These are phyloP conservation scores for Tausonia pullulans DNA, from an alignment of 1,284 basidiomycete species.

Conservation along the genomic window DNA sequence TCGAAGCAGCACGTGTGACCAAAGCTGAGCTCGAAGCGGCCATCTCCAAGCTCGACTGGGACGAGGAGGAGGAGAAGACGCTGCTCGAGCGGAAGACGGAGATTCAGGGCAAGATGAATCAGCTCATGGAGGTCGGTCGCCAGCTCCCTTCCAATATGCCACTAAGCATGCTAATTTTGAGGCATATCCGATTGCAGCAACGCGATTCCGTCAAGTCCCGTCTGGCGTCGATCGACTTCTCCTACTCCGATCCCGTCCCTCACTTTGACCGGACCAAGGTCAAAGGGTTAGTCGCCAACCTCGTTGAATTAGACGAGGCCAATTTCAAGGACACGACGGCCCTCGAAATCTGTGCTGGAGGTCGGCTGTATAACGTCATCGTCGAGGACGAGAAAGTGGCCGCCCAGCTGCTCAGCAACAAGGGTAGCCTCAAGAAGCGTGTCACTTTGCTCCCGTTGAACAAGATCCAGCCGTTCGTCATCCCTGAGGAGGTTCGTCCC, in stretches of 20 bases:
- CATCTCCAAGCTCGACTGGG: conserved; percentile 63
- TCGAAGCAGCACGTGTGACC: conserved; percentile 49
- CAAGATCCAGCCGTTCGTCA: conserved; percentile 67
- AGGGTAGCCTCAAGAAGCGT: conserved; percentile 70
- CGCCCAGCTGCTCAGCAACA: conserved; percentile 66
- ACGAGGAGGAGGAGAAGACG: conserved; percentile 58
- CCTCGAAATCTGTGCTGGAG: conserved; percentile 85
- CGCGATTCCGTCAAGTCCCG: conserved; percentile 60
- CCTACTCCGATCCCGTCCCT: conserved; percentile 64
- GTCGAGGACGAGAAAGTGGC: conserved; percentile 85
- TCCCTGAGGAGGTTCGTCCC: conserved; percentile 48
- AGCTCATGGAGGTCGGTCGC: conserved; percentile 51
- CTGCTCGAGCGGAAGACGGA: conserved; percentile 48
- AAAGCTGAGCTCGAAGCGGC: conserved; percentile 51
- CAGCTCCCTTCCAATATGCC: background rate
- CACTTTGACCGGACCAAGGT: conserved; percentile 79
- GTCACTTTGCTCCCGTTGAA: conserved; percentile 91
- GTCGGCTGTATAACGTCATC: conserved; percentile 86
- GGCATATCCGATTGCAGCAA: conserved; percentile 38
- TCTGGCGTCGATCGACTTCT: conserved; percentile 68
- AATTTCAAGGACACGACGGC: conserved; percentile 76
- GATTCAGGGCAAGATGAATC: conserved; percentile 48
- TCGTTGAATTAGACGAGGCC: conserved; percentile 60
- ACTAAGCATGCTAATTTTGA: background rate
- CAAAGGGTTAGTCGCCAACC: conserved; percentile 82